Evolutionary conservation across 2,329 filamentous ascomycete genomes (phyloP).

Genomic region (Colletotrichum liaoningense): DNA sequence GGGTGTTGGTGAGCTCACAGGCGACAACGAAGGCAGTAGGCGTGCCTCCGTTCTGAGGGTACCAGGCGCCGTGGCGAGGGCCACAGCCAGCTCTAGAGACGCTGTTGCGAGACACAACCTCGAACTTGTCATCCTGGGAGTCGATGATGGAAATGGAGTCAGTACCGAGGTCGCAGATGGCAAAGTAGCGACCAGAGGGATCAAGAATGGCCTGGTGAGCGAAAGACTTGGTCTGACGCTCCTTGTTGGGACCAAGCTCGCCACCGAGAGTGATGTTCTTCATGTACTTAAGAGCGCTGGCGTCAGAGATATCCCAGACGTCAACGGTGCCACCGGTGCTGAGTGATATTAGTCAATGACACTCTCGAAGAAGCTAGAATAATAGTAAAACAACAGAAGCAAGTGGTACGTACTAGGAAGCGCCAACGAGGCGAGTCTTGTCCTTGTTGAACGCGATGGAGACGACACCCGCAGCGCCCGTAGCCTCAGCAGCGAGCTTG

Average conservation of each 20-base stretch:
- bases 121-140: slow-evolving; percentile 52
- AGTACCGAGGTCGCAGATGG: slow-evolving; percentile 61
- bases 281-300: slow-evolving; percentile 47
- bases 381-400: not conserved
- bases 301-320: slow-evolving; percentile 56
- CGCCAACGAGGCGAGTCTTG: slow-evolving; percentile 56
- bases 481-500: slow-evolving; percentile 40
- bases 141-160: slow-evolving; percentile 61
- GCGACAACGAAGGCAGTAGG: slow-evolving; percentile 60
- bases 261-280: slow-evolving; percentile 51
- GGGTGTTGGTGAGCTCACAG: slow-evolving; percentile 58
- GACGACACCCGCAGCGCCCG: slow-evolving; percentile 57
- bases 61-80: slow-evolving; percentile 63
- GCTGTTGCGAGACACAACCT: slow-evolving; percentile 47
- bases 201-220: slow-evolving; percentile 63
- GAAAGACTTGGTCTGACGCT: slow-evolving; percentile 47
- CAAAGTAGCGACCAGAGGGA: slow-evolving; percentile 60
- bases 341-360: not conserved
- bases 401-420: slow-evolving; percentile 47
- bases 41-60: slow-evolving; percentile 44
- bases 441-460: slow-evolving; percentile 59
- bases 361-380: not conserved
- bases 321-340: slow-evolving; percentile 53
- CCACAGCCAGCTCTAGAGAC: slow-evolving; percentile 54
- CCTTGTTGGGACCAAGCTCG: slow-evolving; percentile 46